Conservation (phyloP, 305 asterid species). For the Fraxinus greggii region DNA sequence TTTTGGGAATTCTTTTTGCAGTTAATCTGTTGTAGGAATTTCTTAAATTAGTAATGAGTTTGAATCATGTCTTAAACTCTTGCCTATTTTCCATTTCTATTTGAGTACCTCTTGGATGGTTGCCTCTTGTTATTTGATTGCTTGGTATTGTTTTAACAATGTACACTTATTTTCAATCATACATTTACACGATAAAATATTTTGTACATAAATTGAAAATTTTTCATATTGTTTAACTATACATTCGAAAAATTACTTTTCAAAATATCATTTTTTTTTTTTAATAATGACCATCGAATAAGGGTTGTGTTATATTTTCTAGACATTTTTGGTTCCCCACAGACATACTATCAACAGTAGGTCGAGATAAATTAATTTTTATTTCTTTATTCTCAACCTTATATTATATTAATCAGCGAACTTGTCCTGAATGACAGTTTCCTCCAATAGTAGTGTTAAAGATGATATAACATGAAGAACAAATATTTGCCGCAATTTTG, state of each 20-base stretch:
- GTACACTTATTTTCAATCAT: no score
- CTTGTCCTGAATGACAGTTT: background rate
- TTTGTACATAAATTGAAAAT: no score
- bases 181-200: no score
- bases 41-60: constrained; percentile 34
- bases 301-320: background rate
- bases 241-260: no score
- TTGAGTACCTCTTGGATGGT: background rate
- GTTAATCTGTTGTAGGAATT: constrained; percentile 45
- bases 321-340: background rate
- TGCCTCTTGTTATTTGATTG: background rate
- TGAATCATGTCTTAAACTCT: background rate
- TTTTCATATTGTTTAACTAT: no score
- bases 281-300: no score
- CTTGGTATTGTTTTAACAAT: background rate
- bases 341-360: background rate
- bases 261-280: no score
- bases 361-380: background rate
- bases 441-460: background rate
- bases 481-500: no score
- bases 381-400: background rate
- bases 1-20: constrained; percentile 66
- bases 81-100: background rate
- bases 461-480: background rate
- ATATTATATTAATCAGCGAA: no score